Base-by-base conservation (phyloP, 441 rosid genomes). In the Corymbia calophylla region DNA sequence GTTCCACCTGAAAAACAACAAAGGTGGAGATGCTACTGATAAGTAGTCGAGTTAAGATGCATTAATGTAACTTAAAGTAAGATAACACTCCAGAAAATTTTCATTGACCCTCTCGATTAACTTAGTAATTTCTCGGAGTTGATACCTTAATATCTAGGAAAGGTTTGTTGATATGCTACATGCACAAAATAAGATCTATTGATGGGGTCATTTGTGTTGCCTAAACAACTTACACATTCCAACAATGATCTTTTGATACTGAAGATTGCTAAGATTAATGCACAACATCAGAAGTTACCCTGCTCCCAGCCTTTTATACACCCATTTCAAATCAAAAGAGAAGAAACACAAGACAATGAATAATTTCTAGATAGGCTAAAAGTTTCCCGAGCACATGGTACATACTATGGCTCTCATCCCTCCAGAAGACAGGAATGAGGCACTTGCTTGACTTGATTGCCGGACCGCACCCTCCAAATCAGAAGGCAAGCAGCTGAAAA, bases 401-500 rank as follows among this genome's bases (percentile, higher is more conserved):
- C 91, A 62, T 94, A 98, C 99, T 54, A 96, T 96, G 87, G 98
- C 98, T 96, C 98, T 94, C 93, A 93, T 91, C 93, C 99, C 99
- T 91, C 99, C 99, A 0, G 98, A 94, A 92, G 97, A 95, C 56
- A 97, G 95, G 81, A 98, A 98, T 88, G 92, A 86, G 54, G 97
- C 97, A 93, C 96, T 91, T 88, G 90, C 91, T 97, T 86, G 90
- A 93, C 98, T 91, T 82, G 99, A 96, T 84, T 97, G 98, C 93
- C 91, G 90, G 53, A 97, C 98, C 19, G 99, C 98, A 90, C 97
- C 97, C 92, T 91, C 99, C 97, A 97, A 94, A 90, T 96, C 97
- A 87, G 94, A 93, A 86, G 99, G 98, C 96, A 97, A 94, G 92
- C 98, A 97, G 90, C 97, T 97, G 94, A 89, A 93, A 90, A 91